phyloP scores from a whole-genome alignment of 371 early-diverging fungal species.

The Basidiobolus heterosporus region DNA sequence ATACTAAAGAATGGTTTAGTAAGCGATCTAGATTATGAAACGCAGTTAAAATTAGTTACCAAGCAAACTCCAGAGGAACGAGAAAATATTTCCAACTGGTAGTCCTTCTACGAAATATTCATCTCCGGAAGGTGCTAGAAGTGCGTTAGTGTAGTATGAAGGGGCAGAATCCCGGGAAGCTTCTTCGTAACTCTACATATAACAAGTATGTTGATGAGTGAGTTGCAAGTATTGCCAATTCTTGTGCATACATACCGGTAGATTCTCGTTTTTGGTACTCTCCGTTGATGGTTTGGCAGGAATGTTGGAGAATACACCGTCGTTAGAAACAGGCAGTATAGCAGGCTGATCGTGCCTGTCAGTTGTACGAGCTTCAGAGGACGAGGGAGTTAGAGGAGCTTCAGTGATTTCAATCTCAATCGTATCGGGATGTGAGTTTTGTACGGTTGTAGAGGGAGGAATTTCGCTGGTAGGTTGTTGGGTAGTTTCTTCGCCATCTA shows the following conservation, averaged over 20 bases:
- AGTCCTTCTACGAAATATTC: constrained; percentile 40
- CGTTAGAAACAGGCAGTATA: constrained; percentile 9
- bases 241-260: no score
- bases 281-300: constrained; percentile 35
- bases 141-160: constrained; percentile 35
- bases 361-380: no score
- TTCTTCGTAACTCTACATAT: constrained; percentile 34
- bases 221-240: no score
- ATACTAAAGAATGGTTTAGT: constrained; percentile 18
- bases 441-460: no score
- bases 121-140: constrained; percentile 31
- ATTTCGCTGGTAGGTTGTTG: no score
- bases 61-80: constrained; percentile 40
- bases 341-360: no score
- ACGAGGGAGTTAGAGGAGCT: no score
- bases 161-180: constrained; percentile 42
- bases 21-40: neutral
- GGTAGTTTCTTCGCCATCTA: no score
- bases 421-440: no score
- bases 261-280: constrained; percentile 8
- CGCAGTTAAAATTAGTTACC: constrained; percentile 15
- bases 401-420: no score
- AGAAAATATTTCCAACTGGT: constrained; percentile 37
- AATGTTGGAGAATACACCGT: constrained; percentile 46
- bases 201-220: no score